Conservation (phyloP, 2,329 filamentous ascomycete genomes). For the Nakataea oryzae region DNA sequence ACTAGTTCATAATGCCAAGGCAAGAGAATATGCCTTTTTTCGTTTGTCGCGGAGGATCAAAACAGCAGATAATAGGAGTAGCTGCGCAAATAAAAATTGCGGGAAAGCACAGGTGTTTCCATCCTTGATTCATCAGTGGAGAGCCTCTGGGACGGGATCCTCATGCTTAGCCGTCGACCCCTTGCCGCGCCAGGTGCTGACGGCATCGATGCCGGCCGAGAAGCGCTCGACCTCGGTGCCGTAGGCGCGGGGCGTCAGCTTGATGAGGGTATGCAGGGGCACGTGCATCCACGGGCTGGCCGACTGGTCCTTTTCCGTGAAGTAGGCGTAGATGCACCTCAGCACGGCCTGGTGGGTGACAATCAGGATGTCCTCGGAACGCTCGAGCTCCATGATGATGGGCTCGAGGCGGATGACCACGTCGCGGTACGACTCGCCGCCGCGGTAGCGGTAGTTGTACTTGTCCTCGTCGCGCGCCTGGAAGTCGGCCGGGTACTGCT, state of each 20-base stretch:
- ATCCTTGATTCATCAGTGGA: conserved; percentile 12
- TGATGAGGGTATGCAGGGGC: conserved; percentile 90
- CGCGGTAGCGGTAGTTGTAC: conserved; percentile 98
- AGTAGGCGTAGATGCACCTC: conserved; percentile 96
- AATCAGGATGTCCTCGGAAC: conserved; percentile 93
- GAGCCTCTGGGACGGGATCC: conserved; percentile 31
- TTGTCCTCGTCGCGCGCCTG: conserved; percentile 93
- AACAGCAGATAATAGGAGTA: too few relatives aligned
- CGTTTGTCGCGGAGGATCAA: neutral
- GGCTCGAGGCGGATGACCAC: conserved; percentile 96
- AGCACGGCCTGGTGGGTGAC: conserved; percentile 96
- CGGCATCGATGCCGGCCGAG: conserved; percentile 85
- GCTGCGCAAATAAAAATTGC: too few relatives aligned
- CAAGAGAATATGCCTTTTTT: too few relatives aligned
- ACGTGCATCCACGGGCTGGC: conserved; percentile 98
- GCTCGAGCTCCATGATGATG: conserved; percentile 98
- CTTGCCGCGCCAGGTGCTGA: conserved; percentile 93
- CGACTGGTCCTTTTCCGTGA: conserved; percentile 93
- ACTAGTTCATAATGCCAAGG: too few relatives aligned
- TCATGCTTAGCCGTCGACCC: conserved; percentile 87
- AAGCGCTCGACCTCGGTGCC: conserved; percentile 83
- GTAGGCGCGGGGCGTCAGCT: conserved; percentile 89
- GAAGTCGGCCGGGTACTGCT: conserved; percentile 89
- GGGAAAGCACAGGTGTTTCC: too few relatives aligned
- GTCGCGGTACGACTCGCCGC: conserved; percentile 90